These are phyloP conservation scores for Colletotrichum filicis DNA, from an alignment of 2,329 filamentous ascomycete genomes.

Conservation along the genomic window DNA sequence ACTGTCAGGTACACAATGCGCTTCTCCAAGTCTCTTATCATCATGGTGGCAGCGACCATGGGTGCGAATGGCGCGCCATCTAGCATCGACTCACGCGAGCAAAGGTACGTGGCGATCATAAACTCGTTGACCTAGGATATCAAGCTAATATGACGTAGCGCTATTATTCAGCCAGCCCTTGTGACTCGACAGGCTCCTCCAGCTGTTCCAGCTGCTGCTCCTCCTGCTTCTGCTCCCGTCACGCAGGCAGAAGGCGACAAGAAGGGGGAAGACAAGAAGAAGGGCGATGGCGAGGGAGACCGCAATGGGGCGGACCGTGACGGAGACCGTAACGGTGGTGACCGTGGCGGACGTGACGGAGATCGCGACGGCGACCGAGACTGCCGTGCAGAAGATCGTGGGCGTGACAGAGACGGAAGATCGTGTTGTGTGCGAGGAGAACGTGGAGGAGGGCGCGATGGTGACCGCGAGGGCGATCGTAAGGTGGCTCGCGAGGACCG, in stretches of 20 bases:
- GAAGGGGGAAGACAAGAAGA: neutral
- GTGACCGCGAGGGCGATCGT: neutral
- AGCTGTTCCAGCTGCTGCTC: neutral
- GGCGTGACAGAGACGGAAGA: conserved; percentile 18
- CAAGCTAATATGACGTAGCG: neutral
- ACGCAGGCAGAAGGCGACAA: neutral
- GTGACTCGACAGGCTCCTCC: conserved; percentile 7
- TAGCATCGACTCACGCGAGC: conserved; percentile 12
- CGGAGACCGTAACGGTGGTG: neutral
- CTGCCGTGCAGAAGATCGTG: conserved; percentile 10
- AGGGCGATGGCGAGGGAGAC: neutral
- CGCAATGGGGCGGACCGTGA: neutral
- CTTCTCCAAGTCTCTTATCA: conserved; percentile 30
- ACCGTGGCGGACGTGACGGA: conserved; percentile 1
- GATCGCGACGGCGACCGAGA: neutral
- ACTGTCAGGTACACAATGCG: conserved; percentile 15
- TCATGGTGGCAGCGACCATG: conserved; percentile 32
- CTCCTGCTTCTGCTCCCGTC: neutral
- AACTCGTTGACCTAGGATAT: too few species aligned
- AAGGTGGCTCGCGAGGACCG: neutral
- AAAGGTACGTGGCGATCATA: neutral
- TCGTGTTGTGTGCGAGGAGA: neutral
- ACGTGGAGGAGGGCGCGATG: neutral
- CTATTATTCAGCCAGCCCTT: conserved; percentile 1
- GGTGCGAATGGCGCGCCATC: conserved; percentile 29